These are phyloP conservation scores for Boletus subparvulus DNA, from an alignment of 768 basidiomycete genomes.

Conservation along the genomic window DNA sequence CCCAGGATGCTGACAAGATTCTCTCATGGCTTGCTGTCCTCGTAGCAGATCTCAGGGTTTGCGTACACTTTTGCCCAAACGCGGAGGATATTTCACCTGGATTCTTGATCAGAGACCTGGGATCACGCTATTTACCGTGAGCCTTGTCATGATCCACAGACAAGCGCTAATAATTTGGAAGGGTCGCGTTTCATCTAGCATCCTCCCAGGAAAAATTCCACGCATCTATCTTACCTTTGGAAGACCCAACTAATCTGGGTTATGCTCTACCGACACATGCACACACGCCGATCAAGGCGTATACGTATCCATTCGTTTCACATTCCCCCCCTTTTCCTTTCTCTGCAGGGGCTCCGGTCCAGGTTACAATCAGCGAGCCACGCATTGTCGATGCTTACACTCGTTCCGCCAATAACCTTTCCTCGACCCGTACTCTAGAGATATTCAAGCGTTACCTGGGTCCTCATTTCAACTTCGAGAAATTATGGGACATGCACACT, in stretches of 20 bases:
- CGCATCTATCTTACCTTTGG: conserved; percentile 27
- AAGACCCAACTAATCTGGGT: conserved; percentile 22
- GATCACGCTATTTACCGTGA: conserved; percentile 31
- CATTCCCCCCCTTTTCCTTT: conserved; percentile 40
- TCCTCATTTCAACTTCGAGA: conserved; percentile 46
- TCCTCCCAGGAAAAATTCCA: conserved; percentile 38
- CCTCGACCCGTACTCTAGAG: conserved; percentile 40
- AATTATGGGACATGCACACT: conserved; percentile 47
- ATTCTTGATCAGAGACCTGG: conserved; percentile 27
- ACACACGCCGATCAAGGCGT: conserved; percentile 30
- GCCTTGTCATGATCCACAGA: not conserved
- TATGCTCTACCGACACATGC: conserved; percentile 25
- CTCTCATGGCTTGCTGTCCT: conserved; percentile 3
- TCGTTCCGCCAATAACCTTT: conserved; percentile 39
- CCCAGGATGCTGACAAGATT: conserved; percentile 22
- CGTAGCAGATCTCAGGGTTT: conserved; percentile 25
- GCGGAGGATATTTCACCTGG: conserved; percentile 23
- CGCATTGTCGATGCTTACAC: conserved; percentile 31
- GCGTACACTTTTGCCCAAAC: conserved; percentile 38
- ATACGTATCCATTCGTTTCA: conserved; percentile 39
- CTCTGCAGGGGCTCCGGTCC: conserved; percentile 31
- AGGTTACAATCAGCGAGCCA: conserved; percentile 16
- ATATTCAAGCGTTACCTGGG: conserved; percentile 38
- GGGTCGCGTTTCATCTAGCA: conserved; percentile 37
- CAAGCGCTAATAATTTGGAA: conserved; percentile 12